Base-by-base conservation (phyloP, 2,329 filamentous ascomycete species). In the Allantophomopsis lycopodina region DNA sequence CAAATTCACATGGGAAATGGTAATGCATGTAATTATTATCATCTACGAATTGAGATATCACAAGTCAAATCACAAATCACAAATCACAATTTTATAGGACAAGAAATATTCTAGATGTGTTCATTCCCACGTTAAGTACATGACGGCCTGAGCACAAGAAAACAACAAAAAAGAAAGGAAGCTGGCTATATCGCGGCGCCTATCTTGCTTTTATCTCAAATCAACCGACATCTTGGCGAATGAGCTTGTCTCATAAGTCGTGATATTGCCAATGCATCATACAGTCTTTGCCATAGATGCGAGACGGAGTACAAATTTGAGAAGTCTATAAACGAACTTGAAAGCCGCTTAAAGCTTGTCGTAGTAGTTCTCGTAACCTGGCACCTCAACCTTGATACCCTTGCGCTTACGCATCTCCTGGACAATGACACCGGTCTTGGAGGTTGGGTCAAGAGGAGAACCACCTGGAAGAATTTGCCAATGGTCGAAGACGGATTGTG, bases 401-500 rank as follows among this genome's bases (percentile, higher is more conserved):
- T 98, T 98, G 71, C 89, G 85, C 81, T 95, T 95, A 63, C 91
- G 87, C 82, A 93, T 94, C 44, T 81, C 76, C 62, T 73, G 69
- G 56, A 96, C 86, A 56, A 95, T 73, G 62, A 76, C 65, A 63
- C 88, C 91, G 57, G 82, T 75, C 76, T 88, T 85, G 60, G 76
- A 78, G 58, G 78, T 81, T 61, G 66, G 52, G 68, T 98, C 89
- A 59, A 95, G 76, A 54, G 85, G 80, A 55, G 83, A 91, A 57
- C 91, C 91, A 79, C 89, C 89, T 55, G 88, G 85, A 55, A 96
- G 79, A 57, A 91, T 71, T 71, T 94, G 83, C 87, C 88, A 98
- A 74, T 98, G 91, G 67, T 96, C 89, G 71, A 98, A 98, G 59
- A 98, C 87, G 58, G 82, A 83, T 71, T 95, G 88, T 58, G 91